Evolutionary conservation across 2,329 filamentous ascomycete genomes (phyloP).

Genomic region (Dothistroma pini): DNA sequence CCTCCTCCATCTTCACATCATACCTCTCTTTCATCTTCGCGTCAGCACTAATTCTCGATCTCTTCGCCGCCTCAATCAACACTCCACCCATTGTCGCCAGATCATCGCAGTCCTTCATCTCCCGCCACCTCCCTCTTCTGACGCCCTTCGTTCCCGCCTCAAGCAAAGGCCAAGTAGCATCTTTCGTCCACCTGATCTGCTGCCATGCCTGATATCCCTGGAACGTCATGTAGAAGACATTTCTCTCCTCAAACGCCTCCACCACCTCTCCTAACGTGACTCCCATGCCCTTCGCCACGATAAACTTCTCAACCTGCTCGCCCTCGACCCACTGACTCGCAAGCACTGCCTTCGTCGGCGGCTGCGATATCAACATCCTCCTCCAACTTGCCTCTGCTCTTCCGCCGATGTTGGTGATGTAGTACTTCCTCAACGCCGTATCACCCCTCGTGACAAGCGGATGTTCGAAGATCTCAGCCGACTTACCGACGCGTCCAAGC

Average conservation of each 20-base stretch:
- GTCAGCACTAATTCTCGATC: background rate
- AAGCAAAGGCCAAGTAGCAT: background rate
- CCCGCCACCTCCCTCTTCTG: background rate
- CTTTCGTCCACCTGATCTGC: background rate
- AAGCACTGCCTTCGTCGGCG: background rate
- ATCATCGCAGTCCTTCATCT: background rate
- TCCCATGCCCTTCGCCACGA: background rate
- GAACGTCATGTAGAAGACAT: background rate
- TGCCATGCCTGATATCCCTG: background rate
- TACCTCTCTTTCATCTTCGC: background rate
- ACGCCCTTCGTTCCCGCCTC: background rate
- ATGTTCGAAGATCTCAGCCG: background rate
- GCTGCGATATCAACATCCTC: constrained; percentile 6
- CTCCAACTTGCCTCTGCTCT: background rate
- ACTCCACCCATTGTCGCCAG: background rate
- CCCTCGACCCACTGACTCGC: background rate
- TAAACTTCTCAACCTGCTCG: background rate
- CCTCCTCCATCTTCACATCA: background rate
- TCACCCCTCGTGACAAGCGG: background rate
- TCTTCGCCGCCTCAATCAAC: background rate
- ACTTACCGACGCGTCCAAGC: background rate
- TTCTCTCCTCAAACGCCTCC: background rate
- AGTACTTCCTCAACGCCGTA: background rate
- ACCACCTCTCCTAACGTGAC: background rate
- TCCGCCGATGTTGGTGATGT: background rate